These are phyloP conservation scores for Penicillium hesseltinei DNA, from an alignment of 2,329 filamentous ascomycete genomes.

Conservation along the genomic window DNA sequence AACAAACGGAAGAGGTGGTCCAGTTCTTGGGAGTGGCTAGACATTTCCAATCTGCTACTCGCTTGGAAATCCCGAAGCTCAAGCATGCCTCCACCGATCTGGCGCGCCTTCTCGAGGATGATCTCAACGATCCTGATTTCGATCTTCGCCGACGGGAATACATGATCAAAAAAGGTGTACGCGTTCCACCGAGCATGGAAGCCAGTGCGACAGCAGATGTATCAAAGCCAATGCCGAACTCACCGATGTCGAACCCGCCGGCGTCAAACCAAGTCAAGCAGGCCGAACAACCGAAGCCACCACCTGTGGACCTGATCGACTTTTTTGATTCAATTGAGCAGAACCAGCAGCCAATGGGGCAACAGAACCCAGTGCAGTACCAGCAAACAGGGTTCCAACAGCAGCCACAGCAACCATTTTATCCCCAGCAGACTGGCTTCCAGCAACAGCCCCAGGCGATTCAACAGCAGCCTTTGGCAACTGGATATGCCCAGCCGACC, in stretches of 20 bases:
- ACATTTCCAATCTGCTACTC: constrained; percentile 86
- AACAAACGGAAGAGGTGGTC: constrained; percentile 89
- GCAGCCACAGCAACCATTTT: constrained; percentile 37
- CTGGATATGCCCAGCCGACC: constrained; percentile 22
- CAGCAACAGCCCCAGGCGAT: constrained; percentile 33
- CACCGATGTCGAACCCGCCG: constrained; percentile 17
- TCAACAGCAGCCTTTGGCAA: constrained; percentile 34
- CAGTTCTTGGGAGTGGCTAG: constrained; percentile 83
- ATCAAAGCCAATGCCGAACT: constrained; percentile 14
- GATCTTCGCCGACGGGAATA: constrained; percentile 92
- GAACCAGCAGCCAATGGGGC: constrained; percentile 70
- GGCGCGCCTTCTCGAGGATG: constrained; percentile 86
- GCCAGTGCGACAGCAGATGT: constrained; percentile 38
- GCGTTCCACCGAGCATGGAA: constrained; percentile 47
- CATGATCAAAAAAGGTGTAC: constrained; percentile 76
- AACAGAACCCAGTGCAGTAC: constrained; percentile 40
- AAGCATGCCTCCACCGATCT: constrained; percentile 95
- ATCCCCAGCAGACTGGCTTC: constrained; percentile 41
- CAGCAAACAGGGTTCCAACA: constrained; percentile 38
- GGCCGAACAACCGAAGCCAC: constrained; percentile 37
- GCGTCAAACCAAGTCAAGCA: constrained; percentile 28
- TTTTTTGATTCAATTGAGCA: constrained; percentile 94
- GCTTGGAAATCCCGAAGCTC: constrained; percentile 91
- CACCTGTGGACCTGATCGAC: constrained; percentile 75
- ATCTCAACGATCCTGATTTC: constrained; percentile 91